Percentiles rank a stretch among this genome's conserved stretches.
Conservation (phyloP, 2,329 filamentous ascomycete species). For the Cryphonectria nitschkei region DNA sequence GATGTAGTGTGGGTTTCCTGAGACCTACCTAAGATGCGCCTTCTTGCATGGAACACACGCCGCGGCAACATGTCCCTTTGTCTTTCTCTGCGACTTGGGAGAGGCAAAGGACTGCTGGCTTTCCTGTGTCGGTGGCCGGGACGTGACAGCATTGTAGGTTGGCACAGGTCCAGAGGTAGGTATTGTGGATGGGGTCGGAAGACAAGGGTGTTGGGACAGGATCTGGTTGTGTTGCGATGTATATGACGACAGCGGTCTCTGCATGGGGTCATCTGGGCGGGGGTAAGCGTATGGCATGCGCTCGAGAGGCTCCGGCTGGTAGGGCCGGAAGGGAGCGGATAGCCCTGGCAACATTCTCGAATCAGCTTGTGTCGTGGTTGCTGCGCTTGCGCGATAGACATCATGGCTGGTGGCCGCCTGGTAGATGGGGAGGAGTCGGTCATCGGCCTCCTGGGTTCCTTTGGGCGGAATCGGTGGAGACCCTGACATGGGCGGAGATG, state of each 20-base stretch:
- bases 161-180: constrained; percentile 42
- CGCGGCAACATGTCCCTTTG: constrained; percentile 81
- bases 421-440: constrained; percentile 56
- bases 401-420: constrained; percentile 50
- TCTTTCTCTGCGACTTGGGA: constrained; percentile 67
- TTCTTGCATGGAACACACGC: constrained; percentile 86
- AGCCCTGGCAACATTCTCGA: constrained; percentile 38
- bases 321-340: constrained; percentile 43
- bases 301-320: constrained; percentile 44
- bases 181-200: constrained; percentile 31
- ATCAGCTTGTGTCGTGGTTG: constrained; percentile 41
- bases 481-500: constrained; percentile 76
- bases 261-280: constrained; percentile 43
- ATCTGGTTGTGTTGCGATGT: constrained; percentile 39
- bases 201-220: constrained; percentile 38
- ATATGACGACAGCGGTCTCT: constrained; percentile 40
- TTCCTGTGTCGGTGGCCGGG: constrained; percentile 47
- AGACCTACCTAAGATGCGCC: constrained; percentile 71
- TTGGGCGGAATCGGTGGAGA: constrained; percentile 65
- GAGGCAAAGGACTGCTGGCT: constrained; percentile 51
- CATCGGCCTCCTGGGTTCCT: constrained; percentile 59
- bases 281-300: constrained; percentile 46
- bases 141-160: constrained; percentile 37
- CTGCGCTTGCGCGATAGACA: constrained; percentile 49
- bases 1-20: constrained; percentile 24